Percentiles rank a stretch among this genome's conserved stretches.
phyloP scores from a whole-genome alignment of 192 early-diverging fungal species.

The Backusella parvicylindrica region DNA sequence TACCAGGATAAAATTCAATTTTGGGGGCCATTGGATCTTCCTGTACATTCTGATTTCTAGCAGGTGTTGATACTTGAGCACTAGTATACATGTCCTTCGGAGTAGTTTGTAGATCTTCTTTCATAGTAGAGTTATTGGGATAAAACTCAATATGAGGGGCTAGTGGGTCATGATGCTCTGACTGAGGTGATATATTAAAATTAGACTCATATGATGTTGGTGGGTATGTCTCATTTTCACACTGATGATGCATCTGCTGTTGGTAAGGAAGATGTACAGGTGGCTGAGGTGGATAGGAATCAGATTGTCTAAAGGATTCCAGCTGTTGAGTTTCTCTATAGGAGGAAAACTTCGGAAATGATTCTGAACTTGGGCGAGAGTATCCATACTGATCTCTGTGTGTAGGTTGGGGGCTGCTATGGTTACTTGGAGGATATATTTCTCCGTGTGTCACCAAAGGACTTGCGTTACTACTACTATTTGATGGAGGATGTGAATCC shows the following conservation, averaged over 20 bases:
- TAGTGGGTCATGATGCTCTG: not conserved
- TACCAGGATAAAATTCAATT: not conserved
- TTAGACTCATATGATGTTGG: not conserved
- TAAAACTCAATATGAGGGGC: constrained; percentile 1
- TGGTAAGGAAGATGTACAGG: not conserved
- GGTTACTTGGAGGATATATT: not conserved
- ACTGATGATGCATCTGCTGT: not conserved
- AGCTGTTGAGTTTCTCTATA: not conserved
- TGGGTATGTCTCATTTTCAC: not conserved
- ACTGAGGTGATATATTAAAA: not conserved
- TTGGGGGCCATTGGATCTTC: not conserved
- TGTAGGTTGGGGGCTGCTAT: not conserved
- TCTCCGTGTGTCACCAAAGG: not conserved
- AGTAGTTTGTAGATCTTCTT: not conserved
- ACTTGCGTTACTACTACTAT: not conserved
- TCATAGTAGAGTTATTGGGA: not conserved
- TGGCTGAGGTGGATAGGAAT: not conserved
- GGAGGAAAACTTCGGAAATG: not conserved
- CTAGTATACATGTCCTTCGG: not conserved
- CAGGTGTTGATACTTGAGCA: not conserved
- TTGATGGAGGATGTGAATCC: not conserved
- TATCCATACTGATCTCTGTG: not conserved
- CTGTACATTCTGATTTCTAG: not conserved
- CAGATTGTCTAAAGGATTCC: not conserved
- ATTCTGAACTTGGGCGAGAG: not conserved